phyloP scores from a whole-genome alignment of 257 asterid species.

The Nicotiana paniculata region DNA sequence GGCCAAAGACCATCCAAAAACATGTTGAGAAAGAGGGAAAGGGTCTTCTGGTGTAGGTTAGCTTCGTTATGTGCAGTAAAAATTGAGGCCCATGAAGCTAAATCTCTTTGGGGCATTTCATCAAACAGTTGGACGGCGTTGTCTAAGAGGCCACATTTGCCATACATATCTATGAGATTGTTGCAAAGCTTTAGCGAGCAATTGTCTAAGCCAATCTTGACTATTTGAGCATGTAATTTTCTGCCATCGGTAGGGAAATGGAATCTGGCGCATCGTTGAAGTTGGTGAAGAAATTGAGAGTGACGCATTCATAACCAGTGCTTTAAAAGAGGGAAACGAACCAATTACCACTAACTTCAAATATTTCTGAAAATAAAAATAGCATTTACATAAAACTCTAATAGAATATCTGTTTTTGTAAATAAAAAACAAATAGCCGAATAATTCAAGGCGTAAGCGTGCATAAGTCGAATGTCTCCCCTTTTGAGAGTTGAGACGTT shows the following conservation, averaged over 20 bases:
- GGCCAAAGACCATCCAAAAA: conserved; percentile 35
- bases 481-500: neutral
- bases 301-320: conserved; percentile 32
- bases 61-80: conserved; percentile 64
- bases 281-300: conserved; percentile 32
- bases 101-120: conserved; percentile 62
- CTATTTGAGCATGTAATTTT: conserved; percentile 49
- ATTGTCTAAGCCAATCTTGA: conserved; percentile 46
- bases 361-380: neutral
- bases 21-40: conserved; percentile 33
- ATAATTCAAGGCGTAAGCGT: neutral
- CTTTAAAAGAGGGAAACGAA: neutral
- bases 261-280: conserved; percentile 40
- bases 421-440: too few species aligned
- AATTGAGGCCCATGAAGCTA: conserved; percentile 77
- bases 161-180: conserved; percentile 46
- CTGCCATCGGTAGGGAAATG: conserved; percentile 40
- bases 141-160: conserved; percentile 38
- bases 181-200: conserved; percentile 32
- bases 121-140: conserved; percentile 66
- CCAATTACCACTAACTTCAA: neutral
- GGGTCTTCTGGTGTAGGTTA: conserved; percentile 27
- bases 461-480: neutral
- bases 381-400: too few species aligned
- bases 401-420: too few species aligned